Evolutionary conservation across 306 rosid species (phyloP).

Genomic region (Styphnolobium japonicum): DNA sequence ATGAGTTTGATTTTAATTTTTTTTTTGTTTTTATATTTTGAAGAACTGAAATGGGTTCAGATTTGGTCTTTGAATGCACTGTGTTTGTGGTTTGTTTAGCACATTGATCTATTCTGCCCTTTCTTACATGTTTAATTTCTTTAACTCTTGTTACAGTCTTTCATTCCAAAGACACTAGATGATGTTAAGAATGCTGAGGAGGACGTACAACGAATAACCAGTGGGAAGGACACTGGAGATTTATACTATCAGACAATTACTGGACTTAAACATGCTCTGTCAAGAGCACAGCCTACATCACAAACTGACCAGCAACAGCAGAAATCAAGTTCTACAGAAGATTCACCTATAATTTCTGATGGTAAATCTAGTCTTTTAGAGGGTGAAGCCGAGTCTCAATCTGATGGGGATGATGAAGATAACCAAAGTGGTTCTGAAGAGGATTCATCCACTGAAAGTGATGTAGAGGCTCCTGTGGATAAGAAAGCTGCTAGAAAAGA

Average conservation of each 20-base stretch:
- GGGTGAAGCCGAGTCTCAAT: constrained; percentile 30
- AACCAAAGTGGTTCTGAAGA: constrained; percentile 49
- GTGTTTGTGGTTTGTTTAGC: background rate
- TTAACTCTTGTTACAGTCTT: constrained; percentile 45
- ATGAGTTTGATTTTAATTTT: background rate
- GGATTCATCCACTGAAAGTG: constrained; percentile 37
- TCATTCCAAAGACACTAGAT: constrained; percentile 74
- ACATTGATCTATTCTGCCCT: background rate
- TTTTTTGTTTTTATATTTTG: background rate
- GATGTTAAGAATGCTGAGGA: constrained; percentile 74
- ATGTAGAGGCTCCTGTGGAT: constrained; percentile 45
- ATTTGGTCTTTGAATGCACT: background rate
- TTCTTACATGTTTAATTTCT: background rate
- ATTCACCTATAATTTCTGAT: background rate
- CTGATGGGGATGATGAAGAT: constrained; percentile 41
- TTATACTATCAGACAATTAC: constrained; percentile 76
- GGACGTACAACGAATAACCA: constrained; percentile 64
- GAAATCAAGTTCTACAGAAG: constrained; percentile 15
- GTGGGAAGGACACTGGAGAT: constrained; percentile 69
- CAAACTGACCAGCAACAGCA: constrained; percentile 26
- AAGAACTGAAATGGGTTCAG: constrained; percentile 5
- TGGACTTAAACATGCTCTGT: constrained; percentile 64
- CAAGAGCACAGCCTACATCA: constrained; percentile 27
- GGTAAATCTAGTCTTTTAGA: constrained; percentile 9
- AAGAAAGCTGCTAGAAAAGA: constrained; percentile 84